Conservation (phyloP, 257 asterid species). For the Solanum clarkiae region DNA sequence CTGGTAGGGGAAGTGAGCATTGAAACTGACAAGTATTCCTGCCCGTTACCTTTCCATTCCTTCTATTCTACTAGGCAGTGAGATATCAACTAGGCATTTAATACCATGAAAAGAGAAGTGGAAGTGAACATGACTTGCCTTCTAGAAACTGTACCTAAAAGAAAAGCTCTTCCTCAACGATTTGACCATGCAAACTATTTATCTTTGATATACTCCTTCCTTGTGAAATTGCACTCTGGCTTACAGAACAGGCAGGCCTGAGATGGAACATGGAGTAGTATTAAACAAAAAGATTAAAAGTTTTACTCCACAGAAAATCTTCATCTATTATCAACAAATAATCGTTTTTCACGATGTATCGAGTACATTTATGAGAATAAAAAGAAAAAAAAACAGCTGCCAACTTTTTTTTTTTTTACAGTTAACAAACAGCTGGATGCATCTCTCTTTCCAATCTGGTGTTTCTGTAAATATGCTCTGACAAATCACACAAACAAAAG, state of each 20-base stretch:
- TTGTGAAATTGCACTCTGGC: not conserved
- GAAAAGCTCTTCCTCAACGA: not conserved
- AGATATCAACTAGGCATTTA: not conserved
- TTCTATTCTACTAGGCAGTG: not conserved
- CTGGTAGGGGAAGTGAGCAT: not conserved
- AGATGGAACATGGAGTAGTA: not conserved
- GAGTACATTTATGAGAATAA: constrained; percentile 8
- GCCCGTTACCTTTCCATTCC: not conserved
- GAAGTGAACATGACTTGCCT: not conserved
- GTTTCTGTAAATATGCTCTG: not conserved
- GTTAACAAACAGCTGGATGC: constrained; percentile 57
- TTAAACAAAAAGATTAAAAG: not conserved
- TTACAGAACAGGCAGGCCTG: not conserved
- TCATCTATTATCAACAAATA: not conserved
- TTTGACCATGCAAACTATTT: not conserved
- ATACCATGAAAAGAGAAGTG: not conserved
- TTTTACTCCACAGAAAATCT: not conserved
- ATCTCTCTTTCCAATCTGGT: constrained; percentile 1
- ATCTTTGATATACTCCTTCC: not conserved
- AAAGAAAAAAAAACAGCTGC: constrained; percentile 32
- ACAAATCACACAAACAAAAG: constrained; percentile 15
- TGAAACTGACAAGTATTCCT: not conserved
- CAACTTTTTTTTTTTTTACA: constrained; percentile 52
- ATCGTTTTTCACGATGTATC: constrained; percentile 21
- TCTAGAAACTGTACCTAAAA: not conserved